Base-by-base conservation (phyloP, 2,329 filamentous ascomycete genomes). In the Xylariomycetidae sp. region DNA sequence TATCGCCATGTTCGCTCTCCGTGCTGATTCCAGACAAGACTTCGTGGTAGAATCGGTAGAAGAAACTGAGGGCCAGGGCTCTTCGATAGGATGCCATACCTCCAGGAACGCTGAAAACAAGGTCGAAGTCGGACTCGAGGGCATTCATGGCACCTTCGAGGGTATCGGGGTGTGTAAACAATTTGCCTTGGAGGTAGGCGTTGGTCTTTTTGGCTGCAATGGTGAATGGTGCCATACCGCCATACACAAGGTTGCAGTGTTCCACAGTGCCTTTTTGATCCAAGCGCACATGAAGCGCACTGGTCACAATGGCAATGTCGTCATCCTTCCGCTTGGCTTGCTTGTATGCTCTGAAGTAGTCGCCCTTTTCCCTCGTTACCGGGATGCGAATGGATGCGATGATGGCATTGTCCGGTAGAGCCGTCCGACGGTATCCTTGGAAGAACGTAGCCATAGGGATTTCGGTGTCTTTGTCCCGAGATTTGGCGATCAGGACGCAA, bases 11-110 rank as follows among this genome's bases (percentile, higher is more conserved):
- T 13, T 62, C 46, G 14, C 56, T 61, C 27, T 59, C 52, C 2
- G 56, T 68, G 14, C 70, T 64, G 1, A 93, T 57, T 18, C 72
- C 70, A 0, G 76, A 70, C 25, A 95, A 68, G 1, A 90, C 74
- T 41, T 96, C 90, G 51, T 96, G 85, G 54, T 95, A 96, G 60
- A 95, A 98, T 24, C 88, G 81, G 61, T 96, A 96, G 63, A 96
- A 96, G 70, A 98, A 94, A 3, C 89, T 82, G 32, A 96, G 67
- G 0, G 92, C 90, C 7, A 98, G 66, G 1, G 88, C 85, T 56
- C 92, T 94, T 18, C 92, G 73, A 54, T 96, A 98, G 1, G 88
- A 94, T 0, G 92, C 90, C 92, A 98, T 98, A 23, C 92, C 92
- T 45, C 92, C 92, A 0, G 90, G 92, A 1, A 98, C 92, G 33